These are phyloP conservation scores for Kazachstania martiniae DNA, from an alignment of 805 yeast species.

Conservation along the genomic window DNA sequence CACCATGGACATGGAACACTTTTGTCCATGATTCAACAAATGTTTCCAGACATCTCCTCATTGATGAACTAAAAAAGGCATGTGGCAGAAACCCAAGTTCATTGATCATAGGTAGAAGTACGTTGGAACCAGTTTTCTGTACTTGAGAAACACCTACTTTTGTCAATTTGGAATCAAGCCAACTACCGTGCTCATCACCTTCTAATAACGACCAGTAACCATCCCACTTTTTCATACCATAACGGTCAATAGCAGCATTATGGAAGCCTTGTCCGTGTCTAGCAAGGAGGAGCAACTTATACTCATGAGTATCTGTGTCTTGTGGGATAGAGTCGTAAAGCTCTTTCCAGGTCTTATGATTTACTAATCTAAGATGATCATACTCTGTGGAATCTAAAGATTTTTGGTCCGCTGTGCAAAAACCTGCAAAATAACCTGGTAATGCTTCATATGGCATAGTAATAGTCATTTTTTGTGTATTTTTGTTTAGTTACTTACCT, in stretches of 20 bases:
- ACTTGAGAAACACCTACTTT: slow-evolving; percentile 48
- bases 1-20: slow-evolving; percentile 30
- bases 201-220: slow-evolving; percentile 39
- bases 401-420: slow-evolving; percentile 2
- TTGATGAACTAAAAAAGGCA: slow-evolving; percentile 48
- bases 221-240: slow-evolving; percentile 51
- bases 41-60: slow-evolving; percentile 54
- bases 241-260: slow-evolving; percentile 42
- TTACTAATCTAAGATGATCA: slow-evolving; percentile 11
- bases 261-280: slow-evolving; percentile 68
- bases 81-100: slow-evolving; percentile 48
- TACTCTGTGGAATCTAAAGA: slow-evolving; percentile 9
- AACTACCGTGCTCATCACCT: slow-evolving; percentile 44
- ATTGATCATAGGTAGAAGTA: slow-evolving; percentile 13
- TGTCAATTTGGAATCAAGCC: slow-evolving; percentile 46
- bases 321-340: slow-evolving; percentile 14
- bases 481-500: neutral
- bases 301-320: slow-evolving; percentile 11
- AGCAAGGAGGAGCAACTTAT: slow-evolving; percentile 18
- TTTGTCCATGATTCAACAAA: slow-evolving; percentile 46
- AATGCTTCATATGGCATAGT: slow-evolving; percentile 9
- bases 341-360: slow-evolving; percentile 13
- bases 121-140: slow-evolving; percentile 27
- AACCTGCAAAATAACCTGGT: slow-evolving; percentile 21
- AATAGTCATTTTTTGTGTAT: neutral